These are phyloP conservation scores for Borealophlyctis nickersoniae DNA, from an alignment of 192 early-diverging fungal species.

Conservation along the genomic window DNA sequence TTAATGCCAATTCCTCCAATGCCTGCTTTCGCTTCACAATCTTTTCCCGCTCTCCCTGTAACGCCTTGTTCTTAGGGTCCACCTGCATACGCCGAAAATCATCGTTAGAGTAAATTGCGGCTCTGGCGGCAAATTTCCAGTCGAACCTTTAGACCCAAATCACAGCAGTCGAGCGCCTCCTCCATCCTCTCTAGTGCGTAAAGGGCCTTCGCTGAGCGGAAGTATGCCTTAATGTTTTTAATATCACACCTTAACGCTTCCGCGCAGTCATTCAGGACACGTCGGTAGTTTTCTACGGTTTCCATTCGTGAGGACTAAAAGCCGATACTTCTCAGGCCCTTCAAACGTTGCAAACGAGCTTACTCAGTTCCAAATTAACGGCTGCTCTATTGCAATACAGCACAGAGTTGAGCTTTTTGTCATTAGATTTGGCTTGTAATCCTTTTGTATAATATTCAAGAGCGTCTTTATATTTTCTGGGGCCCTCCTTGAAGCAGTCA, in stretches of 20 bases:
- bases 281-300: conserved; percentile 74
- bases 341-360: too few species aligned
- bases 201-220: conserved; percentile 82
- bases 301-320: too few species aligned
- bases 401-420: conserved; percentile 72
- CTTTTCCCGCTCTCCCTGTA: conserved; percentile 35
- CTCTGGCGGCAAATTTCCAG: too few species aligned
- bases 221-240: conserved; percentile 89
- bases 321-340: too few species aligned
- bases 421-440: conserved; percentile 65
- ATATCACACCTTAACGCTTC: conserved; percentile 75
- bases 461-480: conserved; percentile 70
- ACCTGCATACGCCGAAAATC: conserved; percentile 16
- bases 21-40: conserved; percentile 39
- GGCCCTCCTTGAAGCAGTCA: conserved; percentile 73
- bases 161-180: conserved; percentile 85
- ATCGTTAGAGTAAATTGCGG: too few species aligned
- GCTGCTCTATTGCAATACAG: conserved; percentile 89
- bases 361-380: conserved; percentile 80
- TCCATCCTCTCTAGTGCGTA: conserved; percentile 71
- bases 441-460: conserved; percentile 85
- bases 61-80: conserved; percentile 57
- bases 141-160: conserved; percentile 60
- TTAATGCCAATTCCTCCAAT: conserved; percentile 40
- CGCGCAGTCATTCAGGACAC: conserved; percentile 85